Conservation (phyloP, 2,329 filamentous ascomycete genomes). For the Colletotrichum lentis region DNA sequence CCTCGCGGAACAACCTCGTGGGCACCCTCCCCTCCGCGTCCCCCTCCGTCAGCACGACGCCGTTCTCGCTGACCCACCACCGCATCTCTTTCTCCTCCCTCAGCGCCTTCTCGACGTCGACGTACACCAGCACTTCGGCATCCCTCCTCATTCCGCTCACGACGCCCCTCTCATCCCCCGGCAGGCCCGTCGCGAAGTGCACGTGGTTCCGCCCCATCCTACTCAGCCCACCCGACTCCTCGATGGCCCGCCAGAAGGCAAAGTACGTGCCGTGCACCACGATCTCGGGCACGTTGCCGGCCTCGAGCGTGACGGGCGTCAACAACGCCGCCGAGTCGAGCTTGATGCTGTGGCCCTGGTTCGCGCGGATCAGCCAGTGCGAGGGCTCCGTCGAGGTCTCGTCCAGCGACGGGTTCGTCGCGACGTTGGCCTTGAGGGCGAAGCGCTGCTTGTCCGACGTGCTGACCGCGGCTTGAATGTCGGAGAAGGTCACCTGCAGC, state of each 20-base stretch:
- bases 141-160: constrained; percentile 83
- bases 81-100: constrained; percentile 62
- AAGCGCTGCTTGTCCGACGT: constrained; percentile 93
- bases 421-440: constrained; percentile 69
- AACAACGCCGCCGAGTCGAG: constrained; percentile 76
- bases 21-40: constrained; percentile 69
- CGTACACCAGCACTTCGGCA: constrained; percentile 79
- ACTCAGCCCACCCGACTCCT: constrained; percentile 78
- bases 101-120: constrained; percentile 75
- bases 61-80: constrained; percentile 85
- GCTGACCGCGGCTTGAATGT: constrained; percentile 74
- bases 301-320: constrained; percentile 68
- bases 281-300: constrained; percentile 65
- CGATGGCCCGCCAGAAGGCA: constrained; percentile 77
- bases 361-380: constrained; percentile 89
- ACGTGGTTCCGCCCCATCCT: constrained; percentile 88
- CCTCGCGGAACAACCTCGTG: constrained; percentile 74
- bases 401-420: constrained; percentile 42
- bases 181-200: constrained; percentile 83
- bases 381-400: constrained; percentile 58
- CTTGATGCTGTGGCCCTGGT: constrained; percentile 90
- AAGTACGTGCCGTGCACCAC: constrained; percentile 93
- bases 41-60: constrained; percentile 73
- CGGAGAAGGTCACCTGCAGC: constrained; percentile 76
- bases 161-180: constrained; percentile 59